Conservation (phyloP, 768 basidiomycete genomes). For the Trametes sanguinea region DNA sequence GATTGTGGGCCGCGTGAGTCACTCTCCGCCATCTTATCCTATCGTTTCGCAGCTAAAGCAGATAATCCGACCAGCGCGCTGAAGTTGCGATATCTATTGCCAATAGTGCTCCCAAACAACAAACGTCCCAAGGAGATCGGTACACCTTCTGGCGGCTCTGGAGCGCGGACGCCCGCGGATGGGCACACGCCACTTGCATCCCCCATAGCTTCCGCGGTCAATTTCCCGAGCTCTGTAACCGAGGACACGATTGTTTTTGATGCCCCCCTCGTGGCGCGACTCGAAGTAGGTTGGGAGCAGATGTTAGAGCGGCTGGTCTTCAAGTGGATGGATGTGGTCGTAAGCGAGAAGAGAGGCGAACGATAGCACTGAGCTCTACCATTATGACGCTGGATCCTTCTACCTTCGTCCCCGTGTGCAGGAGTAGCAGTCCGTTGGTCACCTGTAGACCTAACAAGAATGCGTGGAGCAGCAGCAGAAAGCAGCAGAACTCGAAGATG, state of each 20-base stretch:
- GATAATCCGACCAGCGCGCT: slow-evolving; percentile 51
- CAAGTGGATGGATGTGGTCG: slow-evolving; percentile 67
- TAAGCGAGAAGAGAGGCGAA: slow-evolving; percentile 52
- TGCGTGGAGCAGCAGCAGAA: too few relatives aligned
- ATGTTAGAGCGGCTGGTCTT: slow-evolving; percentile 69
- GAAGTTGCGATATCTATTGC: slow-evolving; percentile 79
- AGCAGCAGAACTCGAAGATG: too few relatives aligned
- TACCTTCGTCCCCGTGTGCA: not conserved
- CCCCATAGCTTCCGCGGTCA: slow-evolving; percentile 35
- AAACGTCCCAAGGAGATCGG: not conserved
- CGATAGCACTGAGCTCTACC: not conserved
- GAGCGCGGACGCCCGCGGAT: slow-evolving; percentile 19
- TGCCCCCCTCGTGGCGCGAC: slow-evolving; percentile 68
- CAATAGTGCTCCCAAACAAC: slow-evolving; percentile 55
- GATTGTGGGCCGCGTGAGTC: slow-evolving; percentile 82
- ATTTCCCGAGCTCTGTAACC: slow-evolving; percentile 36
- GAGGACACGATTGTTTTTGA: slow-evolving; percentile 68
- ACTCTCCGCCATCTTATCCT: not conserved
- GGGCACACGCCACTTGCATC: slow-evolving; percentile 28
- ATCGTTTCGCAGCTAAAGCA: not conserved
- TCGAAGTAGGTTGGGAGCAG: slow-evolving; percentile 76
- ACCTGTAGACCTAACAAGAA: too few relatives aligned
- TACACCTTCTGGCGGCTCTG: not conserved
- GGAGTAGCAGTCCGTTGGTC: too few relatives aligned
- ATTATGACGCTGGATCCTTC: too few relatives aligned